Base-by-base conservation (phyloP, 192 early-diverging fungal genomes). In the Obelidium mucronatum region DNA sequence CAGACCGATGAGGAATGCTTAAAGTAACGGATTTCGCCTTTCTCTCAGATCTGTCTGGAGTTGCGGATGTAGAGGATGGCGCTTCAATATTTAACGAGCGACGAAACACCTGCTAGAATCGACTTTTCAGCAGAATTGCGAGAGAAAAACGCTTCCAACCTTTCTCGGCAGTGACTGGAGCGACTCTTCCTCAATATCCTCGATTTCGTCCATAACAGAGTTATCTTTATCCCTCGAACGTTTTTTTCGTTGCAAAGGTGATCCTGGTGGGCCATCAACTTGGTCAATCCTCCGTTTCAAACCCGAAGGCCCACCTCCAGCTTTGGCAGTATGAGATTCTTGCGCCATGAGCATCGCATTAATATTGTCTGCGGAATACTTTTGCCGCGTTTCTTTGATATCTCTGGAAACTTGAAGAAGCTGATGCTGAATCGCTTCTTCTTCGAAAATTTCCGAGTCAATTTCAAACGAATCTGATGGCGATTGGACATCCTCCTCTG, bases 131-230 rank as follows among this genome's bases (percentile, higher is more conserved):
- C n/a, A n/a, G n/a, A n/a, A n/a, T n/a, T n/a, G n/a, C n/a, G n/a
- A n/a, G n/a, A n/a, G n/a, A n/a, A n/a, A n/a, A n/a, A n/a, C n/a
- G n/a, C n/a, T n/a, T n/a, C n/a, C n/a, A n/a, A n/a, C n/a, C n/a
- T n/a, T n/a, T n/a, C n/a, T n/a, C n/a, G n/a, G n/a, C n/a, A n/a
- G n/a, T n/a, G n/a, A n/a, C n/a, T n/a, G n/a, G n/a, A n/a, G n/a
- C n/a, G n/a, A 24, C 40, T 75, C 67, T 54, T 60, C 68, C 17
- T 76, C 68, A 40, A 70, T 76, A 44, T 75, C 66, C 26, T 65
- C 66, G 0, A 68, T 75, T 13, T 75, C 74, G 5, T 68, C 63
- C n/a, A n/a, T n/a, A n/a, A n/a, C n/a, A n/a, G n/a, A n/a, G n/a
- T n/a, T n/a, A n/a, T n/a, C n/a, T n/a, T n/a, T n/a, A n/a, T n/a